These are phyloP conservation scores for Thraustochytrium sp. DNA, from an alignment of 352 stramenopile species.

Conservation along the genomic window DNA sequence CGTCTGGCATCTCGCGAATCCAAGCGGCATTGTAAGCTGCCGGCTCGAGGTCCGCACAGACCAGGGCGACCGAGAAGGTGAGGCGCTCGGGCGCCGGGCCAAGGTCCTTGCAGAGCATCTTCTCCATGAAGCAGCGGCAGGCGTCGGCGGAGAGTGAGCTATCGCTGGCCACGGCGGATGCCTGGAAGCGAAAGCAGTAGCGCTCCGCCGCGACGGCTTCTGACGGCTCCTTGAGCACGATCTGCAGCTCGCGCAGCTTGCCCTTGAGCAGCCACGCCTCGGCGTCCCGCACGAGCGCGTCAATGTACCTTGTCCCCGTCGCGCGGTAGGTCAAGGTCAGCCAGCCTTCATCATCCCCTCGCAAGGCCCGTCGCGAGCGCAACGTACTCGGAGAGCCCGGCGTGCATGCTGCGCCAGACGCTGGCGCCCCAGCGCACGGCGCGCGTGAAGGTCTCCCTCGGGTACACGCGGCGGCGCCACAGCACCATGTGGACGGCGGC, in stretches of 20 bases:
- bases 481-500: constrained; percentile 2
- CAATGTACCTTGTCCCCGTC: background rate
- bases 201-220: background rate
- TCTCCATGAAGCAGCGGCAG: background rate
- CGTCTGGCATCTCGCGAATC: background rate
- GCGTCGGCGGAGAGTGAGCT: background rate
- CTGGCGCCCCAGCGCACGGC: background rate
- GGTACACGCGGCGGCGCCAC: constrained; percentile 4
- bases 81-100: background rate
- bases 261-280: constrained; percentile 20
- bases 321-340: background rate
- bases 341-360: background rate
- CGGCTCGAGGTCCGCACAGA: background rate
- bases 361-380: background rate
- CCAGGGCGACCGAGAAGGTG: constrained; percentile 1
- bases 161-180: background rate
- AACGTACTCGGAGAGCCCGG: background rate
- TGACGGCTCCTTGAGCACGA: background rate
- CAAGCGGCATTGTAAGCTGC: background rate
- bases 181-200: background rate
- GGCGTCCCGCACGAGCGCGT: background rate
- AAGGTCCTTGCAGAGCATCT: constrained; percentile 22
- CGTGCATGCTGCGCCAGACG: constrained; percentile 22
- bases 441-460: constrained; percentile 3
- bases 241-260: background rate